Percentiles rank a stretch among this genome's conserved stretches.
phyloP scores from a whole-genome alignment of 768 basidiomycete genomes.

The Dendrothele bispora region DNA sequence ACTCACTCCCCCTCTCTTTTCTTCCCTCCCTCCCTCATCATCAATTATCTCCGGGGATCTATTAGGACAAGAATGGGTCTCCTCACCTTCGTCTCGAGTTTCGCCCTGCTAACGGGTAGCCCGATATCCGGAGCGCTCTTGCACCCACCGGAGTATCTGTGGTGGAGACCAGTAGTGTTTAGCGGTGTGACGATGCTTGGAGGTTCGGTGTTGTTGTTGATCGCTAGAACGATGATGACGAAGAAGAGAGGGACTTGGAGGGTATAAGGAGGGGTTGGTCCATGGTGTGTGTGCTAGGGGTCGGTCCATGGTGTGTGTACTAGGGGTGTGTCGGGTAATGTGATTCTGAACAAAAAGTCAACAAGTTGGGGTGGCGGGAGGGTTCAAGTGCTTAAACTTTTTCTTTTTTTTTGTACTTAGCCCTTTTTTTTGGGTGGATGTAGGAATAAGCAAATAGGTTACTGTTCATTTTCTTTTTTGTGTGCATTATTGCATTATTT shows the following conservation, averaged over 20 bases:
- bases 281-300: no score
- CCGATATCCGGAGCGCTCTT: constrained; percentile 6
- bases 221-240: constrained; percentile 4
- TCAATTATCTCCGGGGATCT: no score
- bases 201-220: constrained; percentile 1
- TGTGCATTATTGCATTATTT: no score
- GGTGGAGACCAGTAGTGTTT: constrained; percentile 5
- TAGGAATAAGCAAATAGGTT: no score
- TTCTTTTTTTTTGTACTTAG: no score
- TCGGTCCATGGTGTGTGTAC: no score
- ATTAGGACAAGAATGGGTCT: constrained; percentile 9
- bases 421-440: no score
- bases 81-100: constrained; percentile 4
- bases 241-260: constrained; percentile 8
- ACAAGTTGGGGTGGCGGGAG: no score
- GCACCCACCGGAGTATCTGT: constrained; percentile 3
- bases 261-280: constrained; percentile 1
- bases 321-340: no score
- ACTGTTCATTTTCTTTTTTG: no score
- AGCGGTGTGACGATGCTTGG: constrained; percentile 2
- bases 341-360: no score
- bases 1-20: neutral
- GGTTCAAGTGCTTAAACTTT: no score
- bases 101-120: constrained; percentile 8
- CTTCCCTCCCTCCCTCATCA: neutral